Percentiles rank a stretch among this genome's conserved stretches.
phyloP scores from a whole-genome alignment of 169 alveolate species.

The Perkinsus chesapeaki region DNA sequence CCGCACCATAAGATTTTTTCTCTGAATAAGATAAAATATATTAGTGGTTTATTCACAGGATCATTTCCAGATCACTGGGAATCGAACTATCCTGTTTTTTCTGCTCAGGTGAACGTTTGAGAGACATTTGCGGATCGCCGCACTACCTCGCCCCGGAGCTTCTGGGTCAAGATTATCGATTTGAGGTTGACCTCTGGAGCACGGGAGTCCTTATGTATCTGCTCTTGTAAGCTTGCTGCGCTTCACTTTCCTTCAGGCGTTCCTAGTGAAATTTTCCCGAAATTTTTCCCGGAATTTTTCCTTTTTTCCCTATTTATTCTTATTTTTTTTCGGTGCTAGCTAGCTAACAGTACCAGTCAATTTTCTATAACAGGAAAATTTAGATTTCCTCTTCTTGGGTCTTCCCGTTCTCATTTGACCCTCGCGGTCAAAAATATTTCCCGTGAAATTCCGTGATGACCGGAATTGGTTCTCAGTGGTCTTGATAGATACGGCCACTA shows the following conservation, averaged over 20 bases:
- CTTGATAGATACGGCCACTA: not conserved
- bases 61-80: not conserved
- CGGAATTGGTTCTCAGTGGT: too few relatives aligned
- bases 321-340: too few relatives aligned
- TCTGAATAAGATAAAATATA: not conserved
- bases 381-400: too few relatives aligned
- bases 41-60: not conserved
- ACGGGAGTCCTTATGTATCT: conserved; percentile 33
- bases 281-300: not conserved
- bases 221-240: conserved; percentile 21
- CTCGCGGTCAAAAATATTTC: too few relatives aligned
- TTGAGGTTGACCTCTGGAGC: conserved; percentile 31
- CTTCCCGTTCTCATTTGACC: not conserved
- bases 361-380: too few relatives aligned
- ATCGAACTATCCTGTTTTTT: not conserved
- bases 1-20: not conserved
- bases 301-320: too few relatives aligned
- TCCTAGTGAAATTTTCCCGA: not conserved
- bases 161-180: conserved; percentile 27
- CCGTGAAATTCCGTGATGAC: too few relatives aligned
- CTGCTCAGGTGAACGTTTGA: not conserved
- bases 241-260: conserved; percentile 4
- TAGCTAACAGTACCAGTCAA: too few relatives aligned
- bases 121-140: conserved; percentile 31
- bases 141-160: conserved; percentile 38